Evolutionary conservation across 179 eudicot genomes (phyloP), one percentile per base, ranked within the genome.

Genomic region (Silene noctiflora): DNA sequence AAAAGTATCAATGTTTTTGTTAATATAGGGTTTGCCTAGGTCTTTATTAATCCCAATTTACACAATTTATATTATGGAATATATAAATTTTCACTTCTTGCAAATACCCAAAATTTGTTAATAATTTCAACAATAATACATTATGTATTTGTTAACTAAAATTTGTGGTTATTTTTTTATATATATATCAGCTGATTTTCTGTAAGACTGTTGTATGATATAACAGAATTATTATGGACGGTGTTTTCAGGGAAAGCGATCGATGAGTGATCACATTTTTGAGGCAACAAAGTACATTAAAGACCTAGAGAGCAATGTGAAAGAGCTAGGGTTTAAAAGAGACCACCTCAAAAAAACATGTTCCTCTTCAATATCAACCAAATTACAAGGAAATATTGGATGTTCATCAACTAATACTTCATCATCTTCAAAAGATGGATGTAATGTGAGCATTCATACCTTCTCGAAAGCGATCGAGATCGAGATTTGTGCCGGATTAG

Each of bases 221-320:
- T 48, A 48, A 48, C 55, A 48, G 17, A 13, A 48, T 51, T 12
- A 51, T 16, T 14, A 55, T 17, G 56, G 66, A 72, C 68, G 65
- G 29, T 11, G 11, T 55, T 80, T 75, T 55, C 76, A 90, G 94
- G 94, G 94, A 68, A 88, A 87, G 75, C 78, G 89, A 3, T 84
- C 94, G 14, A 69, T 81, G 35, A 67, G 86, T 17, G 94, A 90
- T 77, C 94, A 88, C 48, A 77, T 90, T 74, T 66, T 73, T 8
- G 89, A 81, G 79, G 86, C 94, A 0, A 78, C 80, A 79, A 83
- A 75, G 80, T 90, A 90, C 82, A 88, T 88, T 14, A 83, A 80
- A 27, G 71, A 84, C 29, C 33, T 90, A 78, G 80, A 88, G 67
- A 79, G 64, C 61, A 85, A 77, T 56, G 78, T 90, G 6, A 77